Evolutionary conservation across 345 rosid species (phyloP), one percentile per base, ranked within the genome.

Genomic region (Pugionium dolabratum): DNA sequence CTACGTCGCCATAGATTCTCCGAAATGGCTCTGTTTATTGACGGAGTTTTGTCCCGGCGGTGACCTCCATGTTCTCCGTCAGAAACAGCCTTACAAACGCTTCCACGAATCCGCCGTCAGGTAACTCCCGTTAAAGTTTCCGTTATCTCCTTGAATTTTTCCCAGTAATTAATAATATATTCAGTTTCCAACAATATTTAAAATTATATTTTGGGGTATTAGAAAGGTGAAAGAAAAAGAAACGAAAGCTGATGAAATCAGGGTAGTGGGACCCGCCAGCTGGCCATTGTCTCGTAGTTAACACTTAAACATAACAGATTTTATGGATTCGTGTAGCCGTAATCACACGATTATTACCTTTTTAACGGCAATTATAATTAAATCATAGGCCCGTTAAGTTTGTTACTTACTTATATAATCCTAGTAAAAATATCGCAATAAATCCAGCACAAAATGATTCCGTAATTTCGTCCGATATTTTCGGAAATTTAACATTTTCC

Each of bases 31-130:
- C 42, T 93, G 98, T 65, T 76, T 93, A 32, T 72, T 93, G 7
- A 93, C 96, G 47, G 96, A 93, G 87, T 90, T 93, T 70, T 90
- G 98, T 54, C 82, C 90, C 69, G 94, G 97, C 72, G 98, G 97
- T n/a, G 98, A 93, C 81, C 97, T 93, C 60, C 97, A 93, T 61
- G 91, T 93, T 58, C 96, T 93, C 83, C 90, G 97, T 44, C 97
- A 90, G 64, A 88, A 86, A 59, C 97, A 86, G 69, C 78, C 84
- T 5, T 62, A 57, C 66, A 90, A 85, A 75, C 94, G 94, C 7
- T 90, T 93, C 70, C 85, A 84, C 39, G 94, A 88, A 75, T 70
- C 89, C 72, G 89, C 97, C 82, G 87, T 93, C 77, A 88, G 97
- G 96, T 89, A 71, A 59, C 54, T 62, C 35, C 74, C 75, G 78